Base-by-base conservation (phyloP, 768 basidiomycete species). In the Tephrocybe sp. region DNA sequence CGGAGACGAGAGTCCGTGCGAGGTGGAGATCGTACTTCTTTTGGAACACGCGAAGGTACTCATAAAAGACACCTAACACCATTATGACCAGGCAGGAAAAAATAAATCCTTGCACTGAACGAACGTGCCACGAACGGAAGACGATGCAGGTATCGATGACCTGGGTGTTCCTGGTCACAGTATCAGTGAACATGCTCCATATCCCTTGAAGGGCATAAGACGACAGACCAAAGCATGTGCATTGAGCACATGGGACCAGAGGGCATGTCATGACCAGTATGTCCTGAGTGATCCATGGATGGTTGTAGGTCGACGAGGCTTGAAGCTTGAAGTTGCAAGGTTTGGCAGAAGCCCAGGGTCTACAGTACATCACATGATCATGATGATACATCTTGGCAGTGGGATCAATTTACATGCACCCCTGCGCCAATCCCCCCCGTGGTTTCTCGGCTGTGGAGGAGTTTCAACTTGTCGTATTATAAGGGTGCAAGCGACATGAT, bases 101-200 rank as follows among this genome's bases (percentile, higher is more conserved):
- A 53, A 83, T 53, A 63, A 94, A 90, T 21, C 70, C 65, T 9
- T 71, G 54, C 42, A 63, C 69, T 19, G 83, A 77, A 52, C 60
- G 69, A 57, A 93, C 80, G 69, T 91, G 88, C 88, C 90, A 93
- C 53, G 76, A 74, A 12, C 62, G 69, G 70, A 91, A 91, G 69
- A 93, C 84, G 67, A 91, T 74, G 70, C 89, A 92, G 38, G 88
- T 89, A 69, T 89, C 75, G 63, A 83, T 67, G 58, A 89, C 78
- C 47, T 91, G 80, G 31, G 86, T 86, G 68, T 91, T 91, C 86
- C 81, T 82, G 53, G 24, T 42, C 30, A 38, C 23, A 41, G 27
- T 25, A 18, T 25, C 18, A n/a, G 36, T 40, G 12, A 23, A 27
- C n/a, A n/a, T 23, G 27, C n/a, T 19, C 6, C 24, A 34, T 15